Base-by-base conservation (phyloP, 192 early-diverging fungal species). In the Phycomyces blakesleeanus region DNA sequence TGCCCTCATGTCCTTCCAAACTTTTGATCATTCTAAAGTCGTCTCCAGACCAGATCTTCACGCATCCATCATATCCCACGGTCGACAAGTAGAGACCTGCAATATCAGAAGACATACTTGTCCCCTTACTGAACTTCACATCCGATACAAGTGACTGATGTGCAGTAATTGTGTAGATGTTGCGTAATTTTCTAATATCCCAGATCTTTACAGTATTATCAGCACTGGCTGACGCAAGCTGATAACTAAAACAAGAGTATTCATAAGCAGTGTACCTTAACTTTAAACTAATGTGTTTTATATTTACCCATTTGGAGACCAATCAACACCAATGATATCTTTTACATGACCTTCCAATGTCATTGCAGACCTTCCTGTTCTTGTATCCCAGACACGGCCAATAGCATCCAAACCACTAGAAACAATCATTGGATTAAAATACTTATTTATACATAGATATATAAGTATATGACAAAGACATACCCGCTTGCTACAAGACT, bases 331-430 rank as follows among this genome's bases (percentile, higher is more conserved):
- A 14, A 93, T 71, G 29, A 99, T 94, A 59, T 93, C 88, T 57
- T 92, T 91, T 29, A 95, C 88, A 71, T 99, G 97, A 0, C 95
- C 94, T 62, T 93, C 82, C 44, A 98, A 81, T 25, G 84, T 86
- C 81, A 95, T 87, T 5, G 97, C 85, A 2, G 89, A 91, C 55
- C 93, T 78, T 2, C 97, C 97, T 6, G 92, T 91, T 54, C 97
- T 83, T 57, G 96, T 71, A 77, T 99, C 97, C 97, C 97, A 99
- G 0, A 99, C 86, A 34, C 93, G 82, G 9, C 93, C 96, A 53
- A 94, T 79, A n/a, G 90, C 83, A 74, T 99, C 97, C n/a, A 90
- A 71, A 2, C 97, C 97, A 58, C 87, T 89, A 71, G 22, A n/a
- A 34, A 54, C 25, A 40, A 65, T 0, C 53, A 27, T 2, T 58